These are phyloP conservation scores for Ustilago sp. DNA, from an alignment of 1,284 basidiomycete genomes.

Conservation along the genomic window DNA sequence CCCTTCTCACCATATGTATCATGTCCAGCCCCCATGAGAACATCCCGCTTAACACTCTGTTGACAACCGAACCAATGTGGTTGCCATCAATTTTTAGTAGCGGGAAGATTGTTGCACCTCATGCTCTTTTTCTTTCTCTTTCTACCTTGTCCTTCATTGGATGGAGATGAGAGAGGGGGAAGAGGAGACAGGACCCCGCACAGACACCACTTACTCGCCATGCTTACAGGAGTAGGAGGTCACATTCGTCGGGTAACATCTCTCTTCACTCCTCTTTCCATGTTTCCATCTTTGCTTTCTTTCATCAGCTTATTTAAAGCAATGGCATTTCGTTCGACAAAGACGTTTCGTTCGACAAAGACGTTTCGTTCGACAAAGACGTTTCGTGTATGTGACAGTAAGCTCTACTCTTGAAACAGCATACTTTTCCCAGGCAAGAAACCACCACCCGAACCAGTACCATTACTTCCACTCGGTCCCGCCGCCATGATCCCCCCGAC, in stretches of 20 bases:
- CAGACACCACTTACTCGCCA: constrained; percentile 46
- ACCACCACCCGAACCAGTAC: constrained; percentile 37
- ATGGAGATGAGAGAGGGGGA: not conserved
- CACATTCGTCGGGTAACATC: constrained; percentile 52
- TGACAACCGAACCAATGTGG: constrained; percentile 56
- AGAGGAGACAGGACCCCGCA: constrained; percentile 33
- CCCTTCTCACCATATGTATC: not conserved
- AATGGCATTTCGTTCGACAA: not conserved
- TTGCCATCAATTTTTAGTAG: constrained; percentile 61
- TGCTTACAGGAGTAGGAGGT: constrained; percentile 36
- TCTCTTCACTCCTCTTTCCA: not conserved
- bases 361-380: too few relatives aligned
- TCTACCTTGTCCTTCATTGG: not conserved
- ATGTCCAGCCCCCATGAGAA: not conserved
- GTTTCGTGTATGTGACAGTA: not conserved
- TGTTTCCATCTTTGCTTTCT: not conserved
- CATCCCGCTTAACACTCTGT: constrained; percentile 57
- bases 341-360: not conserved
- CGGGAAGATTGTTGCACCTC: constrained; percentile 43
- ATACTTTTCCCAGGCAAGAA: constrained; percentile 47
- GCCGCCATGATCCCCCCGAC: constrained; percentile 10
- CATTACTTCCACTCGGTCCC: constrained; percentile 20
- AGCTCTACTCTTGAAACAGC: constrained; percentile 42
- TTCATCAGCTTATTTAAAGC: not conserved
- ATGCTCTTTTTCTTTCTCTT: constrained; percentile 1